These are phyloP conservation scores for Diphasiastrum complanatum DNA, from an alignment of 83 land plant species.

Conservation along the genomic window DNA sequence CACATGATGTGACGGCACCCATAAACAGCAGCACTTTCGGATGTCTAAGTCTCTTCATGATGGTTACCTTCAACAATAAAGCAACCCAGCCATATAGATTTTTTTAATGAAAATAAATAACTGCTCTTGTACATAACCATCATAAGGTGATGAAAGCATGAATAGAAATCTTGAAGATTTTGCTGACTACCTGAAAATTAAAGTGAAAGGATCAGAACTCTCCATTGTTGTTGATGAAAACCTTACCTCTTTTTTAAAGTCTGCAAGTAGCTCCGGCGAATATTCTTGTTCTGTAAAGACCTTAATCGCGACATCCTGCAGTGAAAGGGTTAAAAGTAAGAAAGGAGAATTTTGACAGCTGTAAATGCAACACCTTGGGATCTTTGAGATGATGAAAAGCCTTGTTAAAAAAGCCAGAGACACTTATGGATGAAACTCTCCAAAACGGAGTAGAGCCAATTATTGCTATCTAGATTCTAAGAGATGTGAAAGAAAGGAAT, in stretches of 20 bases:
- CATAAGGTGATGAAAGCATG: no score
- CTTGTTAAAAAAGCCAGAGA: no score
- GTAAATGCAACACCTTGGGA: neutral
- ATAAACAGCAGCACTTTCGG: constrained; percentile 24
- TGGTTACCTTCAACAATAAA: constrained; percentile 6
- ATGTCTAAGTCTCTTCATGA: constrained; percentile 23
- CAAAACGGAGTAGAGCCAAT: no score
- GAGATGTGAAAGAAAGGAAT: no score
- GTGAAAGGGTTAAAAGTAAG: neutral
- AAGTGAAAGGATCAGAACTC: neutral
- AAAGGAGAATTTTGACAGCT: neutral
- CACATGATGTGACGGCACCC: constrained; percentile 21
- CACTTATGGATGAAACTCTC: no score
- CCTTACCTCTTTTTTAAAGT: constrained; percentile 48
- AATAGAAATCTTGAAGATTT: neutral
- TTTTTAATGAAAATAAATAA: no score
- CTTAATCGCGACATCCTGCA: constrained; percentile 61
- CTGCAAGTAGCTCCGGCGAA: constrained; percentile 28
- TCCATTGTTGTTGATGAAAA: no score
- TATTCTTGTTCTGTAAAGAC: constrained; percentile 36
- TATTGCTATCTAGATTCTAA: no score
- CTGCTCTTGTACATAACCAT: no score
- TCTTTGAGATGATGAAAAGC: neutral
- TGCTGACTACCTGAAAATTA: neutral
- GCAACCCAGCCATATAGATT: no score